These are phyloP conservation scores for Zhuliangozyma blackwelliae DNA, from an alignment of 1,139 yeast species.

Conservation along the genomic window DNA sequence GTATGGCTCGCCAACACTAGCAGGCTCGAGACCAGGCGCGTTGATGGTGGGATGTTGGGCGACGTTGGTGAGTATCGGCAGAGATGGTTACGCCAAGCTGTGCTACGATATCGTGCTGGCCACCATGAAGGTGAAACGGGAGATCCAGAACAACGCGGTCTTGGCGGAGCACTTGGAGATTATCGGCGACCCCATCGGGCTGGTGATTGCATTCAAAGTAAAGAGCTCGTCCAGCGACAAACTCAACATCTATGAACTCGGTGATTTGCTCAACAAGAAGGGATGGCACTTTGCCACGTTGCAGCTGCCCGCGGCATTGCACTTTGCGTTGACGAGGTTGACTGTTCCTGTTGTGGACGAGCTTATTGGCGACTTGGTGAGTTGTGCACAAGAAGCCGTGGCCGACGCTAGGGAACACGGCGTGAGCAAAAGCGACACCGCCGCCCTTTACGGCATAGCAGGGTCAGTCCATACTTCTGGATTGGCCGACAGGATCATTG, in stretches of 20 bases:
- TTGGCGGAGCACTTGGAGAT: constrained; percentile 44
- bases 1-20: constrained; percentile 93
- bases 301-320: constrained; percentile 88
- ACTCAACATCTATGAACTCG: constrained; percentile 68
- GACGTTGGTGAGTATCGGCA: constrained; percentile 75
- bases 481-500: constrained; percentile 76
- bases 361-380: constrained; percentile 53
- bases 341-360: constrained; percentile 62
- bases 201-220: constrained; percentile 77
- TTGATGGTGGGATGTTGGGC: constrained; percentile 98
- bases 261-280: constrained; percentile 58
- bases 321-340: constrained; percentile 78
- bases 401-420: constrained; percentile 22
- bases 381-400: constrained; percentile 41
- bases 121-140: constrained; percentile 52
- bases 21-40: constrained; percentile 97
- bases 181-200: constrained; percentile 79
- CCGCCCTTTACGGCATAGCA: constrained; percentile 92
- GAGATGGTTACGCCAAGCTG: constrained; percentile 66
- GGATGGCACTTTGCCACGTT: constrained; percentile 92
- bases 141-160: constrained; percentile 40
- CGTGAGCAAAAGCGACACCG: constrained; percentile 50
- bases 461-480: constrained; percentile 83
- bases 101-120: constrained; percentile 66
- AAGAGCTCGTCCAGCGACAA: constrained; percentile 16